Percentiles rank a stretch among this genome's conserved stretches.
phyloP scores from a whole-genome alignment of 768 basidiomycete species.

The Boletus patriciae region DNA sequence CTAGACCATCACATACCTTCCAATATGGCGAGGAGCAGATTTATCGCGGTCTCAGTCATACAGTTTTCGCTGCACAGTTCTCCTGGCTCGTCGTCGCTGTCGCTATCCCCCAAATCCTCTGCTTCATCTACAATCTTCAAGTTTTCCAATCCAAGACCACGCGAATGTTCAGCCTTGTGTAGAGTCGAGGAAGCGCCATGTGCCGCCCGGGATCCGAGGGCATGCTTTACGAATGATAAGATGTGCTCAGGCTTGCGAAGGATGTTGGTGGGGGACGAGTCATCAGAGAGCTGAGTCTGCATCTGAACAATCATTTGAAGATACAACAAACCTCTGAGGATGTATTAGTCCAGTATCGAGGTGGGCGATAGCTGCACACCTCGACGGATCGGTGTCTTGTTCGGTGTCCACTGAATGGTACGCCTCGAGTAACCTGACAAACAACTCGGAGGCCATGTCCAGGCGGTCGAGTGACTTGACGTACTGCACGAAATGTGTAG shows the following conservation, averaged over 20 bases:
- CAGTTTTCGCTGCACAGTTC: slow-evolving; percentile 52
- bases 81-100: slow-evolving; percentile 55
- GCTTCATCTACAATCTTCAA: slow-evolving; percentile 40
- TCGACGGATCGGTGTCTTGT: slow-evolving; percentile 23
- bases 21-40: slow-evolving; percentile 77
- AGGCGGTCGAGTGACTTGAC: slow-evolving; percentile 63
- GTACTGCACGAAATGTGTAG: slow-evolving; percentile 63
- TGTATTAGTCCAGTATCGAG: slow-evolving; percentile 3
- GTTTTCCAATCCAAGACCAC: slow-evolving; percentile 34
- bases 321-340: slow-evolving; percentile 60
- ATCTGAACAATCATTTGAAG: slow-evolving; percentile 83
- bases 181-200: background rate
- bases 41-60: slow-evolving; percentile 75
- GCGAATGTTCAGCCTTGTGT: slow-evolving; percentile 4
- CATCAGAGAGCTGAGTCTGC: slow-evolving; percentile 64
- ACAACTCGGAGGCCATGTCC: slow-evolving; percentile 71
- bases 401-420: slow-evolving; percentile 46
- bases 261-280: slow-evolving; percentile 55
- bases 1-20: slow-evolving; percentile 58
- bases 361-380: slow-evolving; percentile 13
- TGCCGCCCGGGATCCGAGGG: slow-evolving; percentile 49
- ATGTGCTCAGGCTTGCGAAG: slow-evolving; percentile 65
- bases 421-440: slow-evolving; percentile 69
- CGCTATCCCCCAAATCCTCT: slow-evolving; percentile 46
- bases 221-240: slow-evolving; percentile 80